phyloP scores from a whole-genome alignment of 306 rosid species.

The Benincasa hispida region DNA sequence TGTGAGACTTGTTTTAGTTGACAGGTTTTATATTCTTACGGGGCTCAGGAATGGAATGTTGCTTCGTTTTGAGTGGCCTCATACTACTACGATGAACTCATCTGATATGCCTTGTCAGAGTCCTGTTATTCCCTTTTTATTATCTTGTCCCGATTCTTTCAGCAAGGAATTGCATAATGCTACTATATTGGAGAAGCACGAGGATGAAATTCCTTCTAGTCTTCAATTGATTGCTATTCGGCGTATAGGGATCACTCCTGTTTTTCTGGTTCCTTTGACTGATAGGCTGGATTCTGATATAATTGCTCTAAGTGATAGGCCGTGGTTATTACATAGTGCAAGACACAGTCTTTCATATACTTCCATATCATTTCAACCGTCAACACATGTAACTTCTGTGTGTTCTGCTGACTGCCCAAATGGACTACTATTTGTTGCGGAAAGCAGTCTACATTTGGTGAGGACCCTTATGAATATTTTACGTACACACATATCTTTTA shows the following conservation, averaged over 20 bases:
- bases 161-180: conserved; percentile 12
- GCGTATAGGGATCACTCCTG: conserved; percentile 93
- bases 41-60: conserved; percentile 95
- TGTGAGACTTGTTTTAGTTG: conserved; percentile 75
- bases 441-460: conserved; percentile 84
- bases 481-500: neutral
- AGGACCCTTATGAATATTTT: conserved; percentile 17
- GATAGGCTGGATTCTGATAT: conserved; percentile 75
- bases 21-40: conserved; percentile 61
- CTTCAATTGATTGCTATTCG: conserved; percentile 86
- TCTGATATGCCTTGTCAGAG: conserved; percentile 23
- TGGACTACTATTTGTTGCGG: conserved; percentile 84
- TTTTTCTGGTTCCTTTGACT: conserved; percentile 81
- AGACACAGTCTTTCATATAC: conserved; percentile 89
- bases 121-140: conserved; percentile 22
- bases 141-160: conserved; percentile 27
- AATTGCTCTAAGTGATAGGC: conserved; percentile 83
- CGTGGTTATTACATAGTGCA: conserved; percentile 92
- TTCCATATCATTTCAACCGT: conserved; percentile 85
- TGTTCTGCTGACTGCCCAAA: conserved; percentile 79
- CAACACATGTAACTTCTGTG: conserved; percentile 87
- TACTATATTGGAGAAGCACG: conserved; percentile 26
- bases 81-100: conserved; percentile 10
- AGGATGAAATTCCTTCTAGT: conserved; percentile 20
- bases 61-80: conserved; percentile 90